Evolutionary conservation across 1,284 basidiomycete species (phyloP), one percentile per base, ranked within the genome.

Genomic region (Boletellus deceptivus): DNA sequence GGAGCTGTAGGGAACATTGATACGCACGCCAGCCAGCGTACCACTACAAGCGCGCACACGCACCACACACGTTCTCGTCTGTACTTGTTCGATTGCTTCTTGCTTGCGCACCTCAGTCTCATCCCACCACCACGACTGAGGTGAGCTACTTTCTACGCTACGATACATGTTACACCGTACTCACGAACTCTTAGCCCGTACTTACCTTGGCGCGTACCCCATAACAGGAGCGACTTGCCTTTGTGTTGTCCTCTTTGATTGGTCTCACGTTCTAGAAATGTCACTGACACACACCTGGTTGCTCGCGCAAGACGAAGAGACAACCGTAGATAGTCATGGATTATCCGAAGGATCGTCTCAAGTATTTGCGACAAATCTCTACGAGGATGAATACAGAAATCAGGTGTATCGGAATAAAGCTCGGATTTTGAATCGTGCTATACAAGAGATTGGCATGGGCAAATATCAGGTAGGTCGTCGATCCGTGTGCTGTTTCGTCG

Each of bases 361-460:
- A 11, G 40, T 45, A 22, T 45, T 27, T 17, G n/a, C 44, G 1
- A 33, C 29, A 25, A 58, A 69, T 43, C 55, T 78, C 17, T 75
- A 74, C 51, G 72, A 72, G 27, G 75, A 76, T n/a, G 76, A 65
- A n/a, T 70, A 76, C 17, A 60, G 74, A 18, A 79, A 83, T 54
- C 75, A 77, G 2, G 71, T 80, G 2, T 84, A 84, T 56, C 72
- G 75, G 50, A 75, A 73, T 4, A 85, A 84, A 58, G 77, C 80
- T 0, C 73, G 67, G 16, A 63, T 84, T 6, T 57, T 86, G 55
- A 86, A 83, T 52, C 59, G 64, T 38, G 78, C 80, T 1, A 72
- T 87, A 48, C 78, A 83, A 59, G 78, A 80, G 29, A 80, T 86
- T 37, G 83, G 83, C 0, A 84, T 86, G 78, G 83, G 84, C 0